phyloP scores from a whole-genome alignment of 2,329 filamentous ascomycete genomes.

The Elsinoe necatrix region DNA sequence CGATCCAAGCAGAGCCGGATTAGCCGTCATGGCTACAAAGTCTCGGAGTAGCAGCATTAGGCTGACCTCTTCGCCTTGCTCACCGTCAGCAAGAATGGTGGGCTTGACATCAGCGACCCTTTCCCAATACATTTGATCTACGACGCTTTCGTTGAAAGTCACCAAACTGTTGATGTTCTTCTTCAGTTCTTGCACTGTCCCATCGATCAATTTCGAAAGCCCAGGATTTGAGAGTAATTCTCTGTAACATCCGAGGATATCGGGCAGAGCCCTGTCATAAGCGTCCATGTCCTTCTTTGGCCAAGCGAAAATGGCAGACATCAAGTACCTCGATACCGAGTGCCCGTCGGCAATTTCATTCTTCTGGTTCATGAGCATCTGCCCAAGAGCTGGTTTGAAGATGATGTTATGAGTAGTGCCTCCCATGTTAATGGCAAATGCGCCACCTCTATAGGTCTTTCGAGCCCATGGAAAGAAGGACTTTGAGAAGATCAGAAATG shows the following conservation, averaged over 20 bases:
- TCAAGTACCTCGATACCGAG: constrained; percentile 22
- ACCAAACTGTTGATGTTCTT: constrained; percentile 47
- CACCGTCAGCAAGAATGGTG: constrained; percentile 33
- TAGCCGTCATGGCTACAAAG: constrained; percentile 46
- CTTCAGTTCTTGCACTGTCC: constrained; percentile 34
- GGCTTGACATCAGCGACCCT: constrained; percentile 40
- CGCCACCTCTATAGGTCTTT: constrained; percentile 33
- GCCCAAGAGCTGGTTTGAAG: constrained; percentile 40
- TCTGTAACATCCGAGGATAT: constrained; percentile 27
- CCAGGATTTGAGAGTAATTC: constrained; percentile 43
- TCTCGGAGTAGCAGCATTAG: constrained; percentile 47
- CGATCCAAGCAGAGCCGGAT: constrained; percentile 45
- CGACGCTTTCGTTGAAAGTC: constrained; percentile 49
- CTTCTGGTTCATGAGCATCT: constrained; percentile 33
- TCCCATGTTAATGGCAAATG: constrained; percentile 43
- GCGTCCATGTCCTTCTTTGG: constrained; percentile 29
- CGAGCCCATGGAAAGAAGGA: constrained; percentile 36
- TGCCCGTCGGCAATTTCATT: constrained; percentile 26
- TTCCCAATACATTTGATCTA: constrained; percentile 58
- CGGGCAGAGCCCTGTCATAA: constrained; percentile 32
- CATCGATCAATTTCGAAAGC: constrained; percentile 34
- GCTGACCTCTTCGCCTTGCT: constrained; percentile 43
- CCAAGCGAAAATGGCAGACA: constrained; percentile 36
- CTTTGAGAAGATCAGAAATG: constrained; percentile 40
- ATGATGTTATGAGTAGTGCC: constrained; percentile 45